phyloP scores from a whole-genome alignment of 1,284 basidiomycete genomes.

The Sphagnurus paluster region DNA sequence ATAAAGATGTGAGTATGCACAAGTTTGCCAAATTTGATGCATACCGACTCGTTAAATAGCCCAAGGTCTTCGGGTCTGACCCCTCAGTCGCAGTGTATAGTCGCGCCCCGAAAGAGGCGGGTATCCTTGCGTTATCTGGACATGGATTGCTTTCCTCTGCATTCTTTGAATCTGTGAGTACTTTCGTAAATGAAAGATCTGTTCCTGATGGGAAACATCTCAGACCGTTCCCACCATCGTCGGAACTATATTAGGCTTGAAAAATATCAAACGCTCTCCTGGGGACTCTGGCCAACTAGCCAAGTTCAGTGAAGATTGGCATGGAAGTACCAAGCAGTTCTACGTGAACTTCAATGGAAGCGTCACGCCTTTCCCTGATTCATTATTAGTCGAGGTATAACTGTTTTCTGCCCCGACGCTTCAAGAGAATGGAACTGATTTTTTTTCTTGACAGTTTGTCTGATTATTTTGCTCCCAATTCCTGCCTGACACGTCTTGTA shows the following conservation, averaged over 20 bases:
- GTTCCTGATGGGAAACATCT: background rate
- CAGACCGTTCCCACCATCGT: slow-evolving; percentile 46
- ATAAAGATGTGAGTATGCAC: slow-evolving; percentile 36
- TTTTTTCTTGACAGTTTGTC: too few species aligned
- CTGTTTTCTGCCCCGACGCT: too few species aligned
- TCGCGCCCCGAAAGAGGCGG: slow-evolving; percentile 26
- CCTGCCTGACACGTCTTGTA: too few species aligned
- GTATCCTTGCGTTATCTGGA: slow-evolving; percentile 36
- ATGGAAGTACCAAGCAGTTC: slow-evolving; percentile 29
- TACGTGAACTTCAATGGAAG: slow-evolving; percentile 35
- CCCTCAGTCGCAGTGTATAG: slow-evolving; percentile 20
- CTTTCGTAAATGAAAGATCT: background rate
- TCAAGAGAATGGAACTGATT: too few species aligned
- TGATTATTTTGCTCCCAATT: too few species aligned
- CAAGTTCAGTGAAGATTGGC: slow-evolving; percentile 35
- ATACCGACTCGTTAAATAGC: slow-evolving; percentile 10
- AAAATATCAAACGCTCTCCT: slow-evolving; percentile 44
- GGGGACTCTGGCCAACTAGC: slow-evolving; percentile 47
- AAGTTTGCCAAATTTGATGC: background rate
- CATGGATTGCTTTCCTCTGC: slow-evolving; percentile 40
- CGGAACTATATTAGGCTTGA: slow-evolving; percentile 48
- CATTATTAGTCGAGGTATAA: slow-evolving; percentile 36
- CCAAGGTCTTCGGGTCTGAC: slow-evolving; percentile 22
- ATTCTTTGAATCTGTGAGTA: slow-evolving; percentile 45
- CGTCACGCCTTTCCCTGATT: slow-evolving; percentile 39